Percentiles rank a stretch among this genome's conserved stretches.
Conservation (phyloP, 148 eudicot genomes). For the Euryodendron excelsum region DNA sequence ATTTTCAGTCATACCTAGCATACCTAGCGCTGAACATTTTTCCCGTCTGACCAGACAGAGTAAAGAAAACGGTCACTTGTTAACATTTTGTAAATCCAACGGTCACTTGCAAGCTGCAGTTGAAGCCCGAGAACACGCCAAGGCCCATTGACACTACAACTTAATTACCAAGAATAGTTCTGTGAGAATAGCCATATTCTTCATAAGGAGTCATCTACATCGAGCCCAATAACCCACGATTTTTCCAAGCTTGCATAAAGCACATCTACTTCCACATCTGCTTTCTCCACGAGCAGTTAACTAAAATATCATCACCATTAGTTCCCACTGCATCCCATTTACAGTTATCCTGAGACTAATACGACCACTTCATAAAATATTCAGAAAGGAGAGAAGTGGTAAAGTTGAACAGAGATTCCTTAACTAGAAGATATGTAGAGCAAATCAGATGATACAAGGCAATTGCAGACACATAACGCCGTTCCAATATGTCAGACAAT, state of each 20-base stretch:
- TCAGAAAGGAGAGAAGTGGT: not conserved
- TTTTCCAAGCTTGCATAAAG: no score
- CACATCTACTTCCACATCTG: no score
- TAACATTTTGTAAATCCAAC: no score
- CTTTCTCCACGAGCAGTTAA: not conserved
- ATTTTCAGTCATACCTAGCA: no score
- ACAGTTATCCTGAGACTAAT: not conserved
- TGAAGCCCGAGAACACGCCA: no score
- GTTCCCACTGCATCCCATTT: no score
- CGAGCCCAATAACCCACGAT: not conserved
- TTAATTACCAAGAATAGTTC: no score
- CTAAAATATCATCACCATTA: not conserved
- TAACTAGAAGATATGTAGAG: not conserved
- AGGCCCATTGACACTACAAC: no score
- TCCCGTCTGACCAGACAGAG: no score
- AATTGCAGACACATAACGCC: not conserved
- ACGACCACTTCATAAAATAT: not conserved
- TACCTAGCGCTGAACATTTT: no score
- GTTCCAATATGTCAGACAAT: not conserved
- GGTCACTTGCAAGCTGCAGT: no score
- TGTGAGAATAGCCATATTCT: not conserved
- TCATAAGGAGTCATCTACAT: not conserved
- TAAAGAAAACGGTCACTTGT: no score
- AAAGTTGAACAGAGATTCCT: not conserved
- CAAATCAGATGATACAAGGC: not conserved